A percentile compares a stretch with the other conserved stretches of the same genome.
Conservation (phyloP, 2,329 filamentous ascomycete genomes). For the Ceratocystis variospora region DNA sequence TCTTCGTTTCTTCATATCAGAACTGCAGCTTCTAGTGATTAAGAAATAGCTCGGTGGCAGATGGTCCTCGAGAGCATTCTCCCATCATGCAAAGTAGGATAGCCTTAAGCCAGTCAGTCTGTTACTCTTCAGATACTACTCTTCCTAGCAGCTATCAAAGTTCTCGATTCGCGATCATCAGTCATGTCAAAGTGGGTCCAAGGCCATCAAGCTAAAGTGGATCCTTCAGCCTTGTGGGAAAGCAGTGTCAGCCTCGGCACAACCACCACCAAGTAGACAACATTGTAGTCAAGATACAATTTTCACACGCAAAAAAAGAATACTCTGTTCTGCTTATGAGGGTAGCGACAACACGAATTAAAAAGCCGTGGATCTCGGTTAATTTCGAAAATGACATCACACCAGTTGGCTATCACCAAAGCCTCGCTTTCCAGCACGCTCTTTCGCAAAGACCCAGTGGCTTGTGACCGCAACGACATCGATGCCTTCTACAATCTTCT, state of each 20-base stretch:
- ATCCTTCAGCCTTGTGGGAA: constrained; percentile 15
- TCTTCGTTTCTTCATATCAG: neutral
- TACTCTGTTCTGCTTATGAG: neutral
- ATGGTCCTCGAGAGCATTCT: too few relatives aligned
- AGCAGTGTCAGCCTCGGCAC: neutral
- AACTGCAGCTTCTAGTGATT: neutral
- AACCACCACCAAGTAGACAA: neutral
- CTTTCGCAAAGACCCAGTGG: constrained; percentile 57
- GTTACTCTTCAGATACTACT: too few relatives aligned
- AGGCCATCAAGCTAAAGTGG: neutral
- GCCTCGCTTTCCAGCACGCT: constrained; percentile 63
- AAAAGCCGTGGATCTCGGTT: neutral
- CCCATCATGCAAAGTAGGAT: too few relatives aligned
- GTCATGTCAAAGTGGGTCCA: too few relatives aligned
- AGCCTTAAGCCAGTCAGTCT: too few relatives aligned
- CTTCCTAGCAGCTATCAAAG: too few relatives aligned
- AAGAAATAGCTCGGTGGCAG: too few relatives aligned
- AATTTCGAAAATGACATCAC: constrained; percentile 31
- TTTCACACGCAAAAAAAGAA: neutral
- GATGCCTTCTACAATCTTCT: constrained; percentile 54
- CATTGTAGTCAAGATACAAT: neutral
- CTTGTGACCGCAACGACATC: constrained; percentile 55
- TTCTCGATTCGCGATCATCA: too few relatives aligned
- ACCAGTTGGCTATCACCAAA: constrained; percentile 64
- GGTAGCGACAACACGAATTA: neutral